Conservation (phyloP, 2,329 filamentous ascomycete species). For the Nothopassalora personata region DNA sequence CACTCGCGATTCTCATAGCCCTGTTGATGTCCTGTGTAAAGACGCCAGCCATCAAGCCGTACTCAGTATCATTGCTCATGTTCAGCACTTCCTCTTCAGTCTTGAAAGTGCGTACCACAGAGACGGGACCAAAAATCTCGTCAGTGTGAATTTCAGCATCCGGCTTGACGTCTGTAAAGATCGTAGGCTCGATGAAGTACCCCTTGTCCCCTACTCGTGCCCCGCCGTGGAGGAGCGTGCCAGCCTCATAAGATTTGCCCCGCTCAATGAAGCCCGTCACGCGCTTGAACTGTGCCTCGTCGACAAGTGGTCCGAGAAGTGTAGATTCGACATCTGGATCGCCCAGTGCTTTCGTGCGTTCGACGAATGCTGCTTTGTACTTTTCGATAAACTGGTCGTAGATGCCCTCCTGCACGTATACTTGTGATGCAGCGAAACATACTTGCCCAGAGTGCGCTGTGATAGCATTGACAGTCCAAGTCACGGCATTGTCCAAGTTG, state of each 20-base stretch:
- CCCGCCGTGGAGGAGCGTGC: constrained; percentile 9
- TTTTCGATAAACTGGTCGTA: constrained; percentile 14
- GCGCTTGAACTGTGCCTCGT: constrained; percentile 13
- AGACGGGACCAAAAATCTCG: constrained; percentile 61
- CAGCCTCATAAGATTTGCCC: constrained; percentile 9
- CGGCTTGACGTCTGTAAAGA: constrained; percentile 11
- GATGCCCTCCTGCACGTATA: constrained; percentile 12
- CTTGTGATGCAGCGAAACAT: constrained; percentile 10
- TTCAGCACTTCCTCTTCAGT: constrained; percentile 35
- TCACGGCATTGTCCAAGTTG: constrained; percentile 39
- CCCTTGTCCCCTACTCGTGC: constrained; percentile 18
- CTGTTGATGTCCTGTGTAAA: constrained; percentile 62
- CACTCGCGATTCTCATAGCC: constrained; percentile 39
- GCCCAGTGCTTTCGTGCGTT: constrained; percentile 9
- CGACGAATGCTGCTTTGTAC: constrained; percentile 8
- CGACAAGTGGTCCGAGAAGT: constrained; percentile 8
- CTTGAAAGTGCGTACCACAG: constrained; percentile 61
- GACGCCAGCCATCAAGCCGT: constrained; percentile 65
- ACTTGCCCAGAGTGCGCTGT: constrained; percentile 12
- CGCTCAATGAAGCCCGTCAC: constrained; percentile 13
- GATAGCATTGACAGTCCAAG: constrained; percentile 52
- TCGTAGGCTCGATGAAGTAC: constrained; percentile 10
- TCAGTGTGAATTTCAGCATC: constrained; percentile 8
- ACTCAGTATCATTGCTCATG: constrained; percentile 48
- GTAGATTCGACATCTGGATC: constrained; percentile 9